Evolutionary conservation across 176 grass and related monocot species (phyloP), one percentile per base, ranked within the genome.

Genomic region (Tillandsia leiboldiana): DNA sequence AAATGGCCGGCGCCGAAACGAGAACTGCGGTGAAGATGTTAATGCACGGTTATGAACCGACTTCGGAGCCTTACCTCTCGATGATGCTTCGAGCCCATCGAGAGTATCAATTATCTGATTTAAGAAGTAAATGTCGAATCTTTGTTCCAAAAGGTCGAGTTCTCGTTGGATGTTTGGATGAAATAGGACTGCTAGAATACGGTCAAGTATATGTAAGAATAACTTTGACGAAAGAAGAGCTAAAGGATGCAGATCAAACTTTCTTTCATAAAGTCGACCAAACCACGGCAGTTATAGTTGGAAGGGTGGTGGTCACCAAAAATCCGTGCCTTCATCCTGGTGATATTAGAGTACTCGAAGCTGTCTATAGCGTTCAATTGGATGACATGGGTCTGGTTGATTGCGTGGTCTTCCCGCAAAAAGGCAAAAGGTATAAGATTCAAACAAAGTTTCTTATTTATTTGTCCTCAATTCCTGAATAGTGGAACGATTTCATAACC

Each of bases 261-360:
- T 84, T 70, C 70, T 87, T 93, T 58, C 76, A 24, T 67, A 66
- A 83, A 65, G 77, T 77, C 77, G 84, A 87, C 57, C 71, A 74
- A 42, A 53, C 48, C 72, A 85, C 79, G 49, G 77, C 84, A 29
- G 56, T 79, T 73, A 9, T 92, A 81, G 79, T 99, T 47, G 89
- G 89, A 67, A 88, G 86, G 72, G 75, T 99, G 52, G 61, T 86
- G 59, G 71, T 99, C 26, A 85, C 94, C 3, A 99, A 87, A 80
- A 99, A 97, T 72, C 94, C 89, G 11, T 93, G 89, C 75, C 85
- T 99, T 65, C 94, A 99, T 76, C 94, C 94, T 76, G 94, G 94
- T 22, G 94, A 97, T 83, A 70, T 97, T 64, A 87, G 89, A 81
- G 79, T 97, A 29, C 94, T 97, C 53, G 76, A 97, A 70, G 94